Conservation (phyloP, 2,329 filamentous ascomycete species). For the Fusarium tupiense region DNA sequence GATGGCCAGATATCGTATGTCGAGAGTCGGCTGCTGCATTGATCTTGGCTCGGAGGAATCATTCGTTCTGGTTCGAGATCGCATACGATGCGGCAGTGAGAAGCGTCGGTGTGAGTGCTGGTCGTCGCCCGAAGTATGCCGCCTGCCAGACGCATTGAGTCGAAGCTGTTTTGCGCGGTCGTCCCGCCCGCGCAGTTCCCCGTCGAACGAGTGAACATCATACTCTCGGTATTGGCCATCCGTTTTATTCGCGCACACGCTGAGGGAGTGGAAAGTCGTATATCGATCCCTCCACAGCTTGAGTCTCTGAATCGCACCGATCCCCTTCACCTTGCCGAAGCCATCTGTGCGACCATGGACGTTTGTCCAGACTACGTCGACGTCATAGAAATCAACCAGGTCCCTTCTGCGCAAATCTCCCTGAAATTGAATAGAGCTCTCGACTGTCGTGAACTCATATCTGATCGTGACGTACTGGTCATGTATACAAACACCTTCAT, state of each 20-base stretch:
- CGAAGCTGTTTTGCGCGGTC: constrained; percentile 58
- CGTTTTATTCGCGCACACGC: constrained; percentile 58
- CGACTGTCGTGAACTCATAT: constrained; percentile 62
- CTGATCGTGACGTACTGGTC: constrained; percentile 59
- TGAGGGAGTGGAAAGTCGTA: constrained; percentile 58
- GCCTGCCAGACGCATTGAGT: constrained; percentile 53
- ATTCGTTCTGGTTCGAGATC: constrained; percentile 50
- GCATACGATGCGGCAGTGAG: constrained; percentile 55
- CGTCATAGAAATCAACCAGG: constrained; percentile 61
- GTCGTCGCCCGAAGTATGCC: constrained; percentile 53
- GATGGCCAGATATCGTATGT: constrained; percentile 60
- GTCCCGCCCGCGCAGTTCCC: constrained; percentile 57
- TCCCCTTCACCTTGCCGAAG: constrained; percentile 60
- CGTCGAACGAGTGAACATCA: constrained; percentile 58
- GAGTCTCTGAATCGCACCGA: constrained; percentile 62
- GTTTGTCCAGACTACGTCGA: constrained; percentile 64
- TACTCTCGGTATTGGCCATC: constrained; percentile 60
- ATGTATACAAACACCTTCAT: constrained; percentile 58
- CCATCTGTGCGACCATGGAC: constrained; percentile 59
- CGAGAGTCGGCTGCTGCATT: constrained; percentile 43
- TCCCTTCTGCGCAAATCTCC: constrained; percentile 59
- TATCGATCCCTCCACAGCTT: constrained; percentile 63
- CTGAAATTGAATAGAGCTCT: constrained; percentile 60
- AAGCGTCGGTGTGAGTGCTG: constrained; percentile 51
- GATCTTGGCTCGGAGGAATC: constrained; percentile 40